These are phyloP conservation scores for Pseudocercospora eumusae DNA, from an alignment of 2,329 filamentous ascomycete genomes.

Conservation along the genomic window DNA sequence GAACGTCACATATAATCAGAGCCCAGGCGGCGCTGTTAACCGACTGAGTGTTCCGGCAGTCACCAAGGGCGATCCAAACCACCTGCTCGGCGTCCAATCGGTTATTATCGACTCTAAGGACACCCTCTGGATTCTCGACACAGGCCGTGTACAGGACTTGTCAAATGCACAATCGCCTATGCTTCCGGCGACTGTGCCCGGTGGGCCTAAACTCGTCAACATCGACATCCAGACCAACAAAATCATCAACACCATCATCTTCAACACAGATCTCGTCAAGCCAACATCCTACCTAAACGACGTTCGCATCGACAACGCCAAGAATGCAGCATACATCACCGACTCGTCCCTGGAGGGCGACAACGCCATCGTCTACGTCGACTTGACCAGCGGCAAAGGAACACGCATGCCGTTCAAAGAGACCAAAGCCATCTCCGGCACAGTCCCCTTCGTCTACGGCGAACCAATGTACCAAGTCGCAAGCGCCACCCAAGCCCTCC, in stretches of 20 bases:
- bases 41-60: slow-evolving; percentile 46
- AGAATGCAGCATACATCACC: slow-evolving; percentile 52
- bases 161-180: slow-evolving; percentile 42
- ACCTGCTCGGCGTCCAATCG: slow-evolving; percentile 52
- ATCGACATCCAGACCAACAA: slow-evolving; percentile 47
- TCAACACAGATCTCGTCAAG: slow-evolving; percentile 47
- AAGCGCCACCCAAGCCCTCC: slow-evolving; percentile 28
- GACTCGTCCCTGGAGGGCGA: slow-evolving; percentile 50
- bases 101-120: slow-evolving; percentile 52
- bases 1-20: slow-evolving; percentile 46
- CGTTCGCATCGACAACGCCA: slow-evolving; percentile 52
- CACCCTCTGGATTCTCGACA: slow-evolving; percentile 55
- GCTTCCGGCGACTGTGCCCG: slow-evolving; percentile 43
- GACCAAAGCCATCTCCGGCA: slow-evolving; percentile 23
- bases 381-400: slow-evolving; percentile 48
- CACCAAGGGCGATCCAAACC: slow-evolving; percentile 44
- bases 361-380: slow-evolving; percentile 51
- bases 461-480: slow-evolving; percentile 44
- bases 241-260: slow-evolving; percentile 51
- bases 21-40: slow-evolving; percentile 51
- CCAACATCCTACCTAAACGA: slow-evolving; percentile 54
- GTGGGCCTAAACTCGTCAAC: slow-evolving; percentile 52
- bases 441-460: slow-evolving; percentile 45
- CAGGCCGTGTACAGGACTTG: slow-evolving; percentile 44
- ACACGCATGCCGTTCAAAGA: slow-evolving; percentile 52